These are phyloP conservation scores for Oryza officinalis DNA, from an alignment of 176 grass and related monocot species.

Conservation along the genomic window DNA sequence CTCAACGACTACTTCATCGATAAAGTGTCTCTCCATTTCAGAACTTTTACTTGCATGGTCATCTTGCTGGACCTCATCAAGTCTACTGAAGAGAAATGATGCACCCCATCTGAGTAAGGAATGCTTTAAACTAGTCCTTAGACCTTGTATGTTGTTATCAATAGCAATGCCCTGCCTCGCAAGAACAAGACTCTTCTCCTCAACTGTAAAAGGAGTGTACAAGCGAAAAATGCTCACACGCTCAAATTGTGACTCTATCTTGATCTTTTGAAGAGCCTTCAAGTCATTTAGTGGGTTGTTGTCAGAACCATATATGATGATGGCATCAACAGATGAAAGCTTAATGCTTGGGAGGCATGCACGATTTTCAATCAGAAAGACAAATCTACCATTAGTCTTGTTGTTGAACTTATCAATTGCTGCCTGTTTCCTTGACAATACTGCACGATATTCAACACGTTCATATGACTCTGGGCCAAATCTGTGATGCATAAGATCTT, in stretches of 20 bases:
- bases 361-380: conserved; percentile 70
- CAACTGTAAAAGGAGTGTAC: conserved; percentile 74
- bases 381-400: conserved; percentile 64
- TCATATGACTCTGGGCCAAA: conserved; percentile 76
- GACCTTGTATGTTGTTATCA: conserved; percentile 46
- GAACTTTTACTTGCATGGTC: conserved; percentile 34
- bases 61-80: conserved; percentile 58
- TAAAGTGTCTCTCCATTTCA: conserved; percentile 31
- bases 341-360: conserved; percentile 79
- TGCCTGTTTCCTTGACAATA: conserved; percentile 42
- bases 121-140: conserved; percentile 49
- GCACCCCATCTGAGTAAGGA: conserved; percentile 81
- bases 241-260: conserved; percentile 45
- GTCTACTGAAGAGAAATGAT: conserved; percentile 49
- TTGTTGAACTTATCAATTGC: conserved; percentile 80
- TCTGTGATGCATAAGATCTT: conserved; percentile 62
- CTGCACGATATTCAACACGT: conserved; percentile 46
- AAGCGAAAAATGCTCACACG: conserved; percentile 62
- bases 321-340: conserved; percentile 63
- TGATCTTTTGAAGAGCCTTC: conserved; percentile 60
- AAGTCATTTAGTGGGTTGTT: conserved; percentile 81
- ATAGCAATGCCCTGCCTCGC: conserved; percentile 60
- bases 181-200: conserved; percentile 67
- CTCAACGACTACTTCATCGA: conserved; percentile 51
- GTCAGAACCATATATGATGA: conserved; percentile 78